These are phyloP conservation scores for Orobanche coerulescens DNA, from an alignment of 257 asterid species.

Conservation along the genomic window DNA sequence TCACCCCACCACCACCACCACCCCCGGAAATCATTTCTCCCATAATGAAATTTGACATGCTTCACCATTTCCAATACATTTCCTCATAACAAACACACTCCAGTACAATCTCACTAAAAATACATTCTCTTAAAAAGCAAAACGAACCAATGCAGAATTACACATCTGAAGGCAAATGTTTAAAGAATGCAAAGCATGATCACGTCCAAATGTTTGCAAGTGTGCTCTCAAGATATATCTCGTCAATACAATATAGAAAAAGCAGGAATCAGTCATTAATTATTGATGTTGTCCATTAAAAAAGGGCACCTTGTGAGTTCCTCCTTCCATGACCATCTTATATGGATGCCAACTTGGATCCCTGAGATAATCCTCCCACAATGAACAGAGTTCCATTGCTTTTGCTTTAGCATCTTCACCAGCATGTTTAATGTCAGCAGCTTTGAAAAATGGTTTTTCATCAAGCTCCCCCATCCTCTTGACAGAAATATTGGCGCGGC, in stretches of 20 bases:
- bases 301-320: conserved; percentile 40
- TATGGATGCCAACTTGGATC: conserved; percentile 83
- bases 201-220: conserved; percentile 7
- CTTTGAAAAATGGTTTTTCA: conserved; percentile 36
- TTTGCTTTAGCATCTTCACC: conserved; percentile 26
- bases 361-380: conserved; percentile 61
- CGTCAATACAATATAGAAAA: background rate
- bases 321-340: conserved; percentile 49
- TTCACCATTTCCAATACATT: background rate
- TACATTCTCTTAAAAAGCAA: background rate
- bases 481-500: conserved; percentile 49
- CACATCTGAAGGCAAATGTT: background rate
- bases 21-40: background rate
- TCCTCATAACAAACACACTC: background rate
- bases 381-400: conserved; percentile 37
- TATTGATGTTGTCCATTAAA: background rate
- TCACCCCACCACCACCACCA: too few species aligned
- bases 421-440: conserved; percentile 34
- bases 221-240: conserved; percentile 2
- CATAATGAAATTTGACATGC: background rate
- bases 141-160: background rate
- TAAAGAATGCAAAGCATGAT: background rate
- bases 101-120: background rate
- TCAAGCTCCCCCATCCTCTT: conserved; percentile 73
- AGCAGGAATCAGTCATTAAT: conserved; percentile 4